phyloP scores from a whole-genome alignment of 192 early-diverging fungal species.

The Gigaspora rosea region DNA sequence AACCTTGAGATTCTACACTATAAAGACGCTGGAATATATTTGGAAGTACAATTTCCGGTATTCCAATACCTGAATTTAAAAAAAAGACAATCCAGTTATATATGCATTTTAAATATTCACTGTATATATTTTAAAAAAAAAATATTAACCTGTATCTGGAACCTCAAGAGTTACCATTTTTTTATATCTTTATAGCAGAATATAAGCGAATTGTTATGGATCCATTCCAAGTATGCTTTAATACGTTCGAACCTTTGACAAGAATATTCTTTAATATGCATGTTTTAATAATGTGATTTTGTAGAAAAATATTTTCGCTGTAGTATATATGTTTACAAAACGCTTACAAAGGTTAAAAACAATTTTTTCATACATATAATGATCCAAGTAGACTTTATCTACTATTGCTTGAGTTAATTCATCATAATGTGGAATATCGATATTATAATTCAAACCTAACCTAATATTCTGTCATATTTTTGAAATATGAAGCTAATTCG shows the following conservation, averaged over 20 bases:
- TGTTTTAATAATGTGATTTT: not conserved
- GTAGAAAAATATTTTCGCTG: not conserved
- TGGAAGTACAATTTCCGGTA: slow-evolving; percentile 46
- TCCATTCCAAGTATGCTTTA: slow-evolving; percentile 53
- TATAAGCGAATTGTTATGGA: slow-evolving; percentile 54
- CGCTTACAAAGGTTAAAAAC: slow-evolving; percentile 26
- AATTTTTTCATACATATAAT: slow-evolving; percentile 22
- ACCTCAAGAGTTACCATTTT: slow-evolving; percentile 40
- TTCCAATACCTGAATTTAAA: slow-evolving; percentile 44
- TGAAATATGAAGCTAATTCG: slow-evolving; percentile 56
- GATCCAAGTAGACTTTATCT: slow-evolving; percentile 11
- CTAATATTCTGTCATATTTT: slow-evolving; percentile 25
- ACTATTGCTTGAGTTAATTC: not conserved
- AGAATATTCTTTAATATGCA: too few species aligned
- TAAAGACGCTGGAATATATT: not conserved
- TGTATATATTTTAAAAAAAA: too few species aligned
- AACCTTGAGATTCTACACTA: slow-evolving; percentile 59
- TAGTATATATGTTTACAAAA: not conserved
- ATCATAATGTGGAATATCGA: slow-evolving; percentile 31
- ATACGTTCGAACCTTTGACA: too few species aligned
- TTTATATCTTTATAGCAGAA: slow-evolving; percentile 41
- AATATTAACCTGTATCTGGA: slow-evolving; percentile 28
- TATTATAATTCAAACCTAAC: slow-evolving; percentile 42
- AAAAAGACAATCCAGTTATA: too few species aligned
- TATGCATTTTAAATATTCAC: too few species aligned